A percentile compares a stretch with the other conserved stretches of the same genome.
phyloP scores from a whole-genome alignment of 768 basidiomycete species.

The Lactarius pseudohatsudake region DNA sequence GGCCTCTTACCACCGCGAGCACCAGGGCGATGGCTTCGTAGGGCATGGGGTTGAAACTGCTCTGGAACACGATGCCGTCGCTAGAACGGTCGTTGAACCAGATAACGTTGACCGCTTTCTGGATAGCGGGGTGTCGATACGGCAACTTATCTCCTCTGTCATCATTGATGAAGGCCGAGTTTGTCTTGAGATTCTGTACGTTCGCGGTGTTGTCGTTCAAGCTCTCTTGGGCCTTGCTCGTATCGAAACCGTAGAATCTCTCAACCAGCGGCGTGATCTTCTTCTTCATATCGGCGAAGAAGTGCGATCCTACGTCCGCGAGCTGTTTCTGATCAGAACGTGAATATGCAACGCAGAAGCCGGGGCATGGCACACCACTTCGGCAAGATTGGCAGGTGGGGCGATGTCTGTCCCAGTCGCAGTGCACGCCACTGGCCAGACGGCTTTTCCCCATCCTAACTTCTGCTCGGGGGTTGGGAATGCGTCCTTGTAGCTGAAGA shows the following conservation, averaged over 20 bases:
- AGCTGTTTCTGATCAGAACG: conserved; percentile 3
- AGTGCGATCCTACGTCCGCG: background rate
- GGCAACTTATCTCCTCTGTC: conserved; percentile 8
- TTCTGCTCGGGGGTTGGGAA: conserved; percentile 23
- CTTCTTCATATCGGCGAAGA: conserved; percentile 16
- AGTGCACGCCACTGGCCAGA: conserved; percentile 18
- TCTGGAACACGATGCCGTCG: conserved; percentile 18
- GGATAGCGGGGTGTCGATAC: conserved; percentile 20
- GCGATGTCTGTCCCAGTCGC: conserved; percentile 9
- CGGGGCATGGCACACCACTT: conserved; percentile 4
- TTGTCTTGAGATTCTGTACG: conserved; percentile 14
- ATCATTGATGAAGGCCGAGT: conserved; percentile 8
- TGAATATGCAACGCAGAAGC: background rate
- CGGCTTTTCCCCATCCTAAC: conserved; percentile 4
- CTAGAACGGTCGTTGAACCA: conserved; percentile 25
- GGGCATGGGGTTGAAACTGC: conserved; percentile 20
- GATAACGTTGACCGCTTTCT: conserved; percentile 19
- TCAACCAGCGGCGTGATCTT: conserved; percentile 20
- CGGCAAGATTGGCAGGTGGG: conserved; percentile 5
- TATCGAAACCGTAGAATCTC: conserved; percentile 20
- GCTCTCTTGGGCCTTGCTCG: conserved; percentile 15
- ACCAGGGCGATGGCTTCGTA: conserved; percentile 25
- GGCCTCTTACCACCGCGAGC: conserved; percentile 17
- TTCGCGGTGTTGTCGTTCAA: conserved; percentile 12
- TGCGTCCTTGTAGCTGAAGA: conserved; percentile 17